Evolutionary conservation across 495 filamentous ascomycete genomes (phyloP), one percentile per base, ranked within the genome.

Genomic region (Pseudomonodictys pantanalensis): DNA sequence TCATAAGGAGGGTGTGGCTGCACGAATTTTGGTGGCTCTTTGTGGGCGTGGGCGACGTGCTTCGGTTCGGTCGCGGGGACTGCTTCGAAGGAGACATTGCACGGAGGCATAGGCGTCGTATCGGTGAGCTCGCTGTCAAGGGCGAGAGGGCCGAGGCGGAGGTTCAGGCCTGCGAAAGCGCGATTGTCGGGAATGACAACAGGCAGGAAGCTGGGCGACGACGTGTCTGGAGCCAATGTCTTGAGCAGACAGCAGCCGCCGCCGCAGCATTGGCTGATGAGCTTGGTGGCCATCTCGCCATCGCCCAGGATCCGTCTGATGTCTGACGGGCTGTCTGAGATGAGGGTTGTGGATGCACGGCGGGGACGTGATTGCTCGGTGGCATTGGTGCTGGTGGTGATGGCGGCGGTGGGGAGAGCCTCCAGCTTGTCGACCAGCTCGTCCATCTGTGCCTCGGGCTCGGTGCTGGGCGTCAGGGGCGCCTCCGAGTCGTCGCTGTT

Each of bases 1-100:
- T 90, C 79, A 71, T 95, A 90, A 0, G 93, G 93, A 33, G 88
- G 90, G 68, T 98, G 93, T n/a, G 93, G 93, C 63, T 93, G 89
- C 49, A 97, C 91, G 69, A 90, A 98, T 38, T 78, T 80, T 2
- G 93, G 93, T 15, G 93, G 92, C 69, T 91, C 85, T 32, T 79
- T 78, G 66, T 81, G 24, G 68, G 81, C 70, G 60, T 63, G 58
- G 52, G 70, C 69, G 23, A 51, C 55, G 56, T 75, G 75, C 17
- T 65, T 62, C 0, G 50, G 26, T 48, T 63, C 60, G 10, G 56
- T 46, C 11, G 60, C 9, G 0, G 65, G 56, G 5, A 79, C 60
- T 8, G 84, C 77, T 32, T 79, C 72, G 64, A 97, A 81, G 2
- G 81, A 86, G 3, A 89, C 78, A 0, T 82, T 90, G 71, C 90